These are phyloP conservation scores for Avena eriantha DNA, from an alignment of 176 grass and related monocot genomes.

Conservation along the genomic window DNA sequence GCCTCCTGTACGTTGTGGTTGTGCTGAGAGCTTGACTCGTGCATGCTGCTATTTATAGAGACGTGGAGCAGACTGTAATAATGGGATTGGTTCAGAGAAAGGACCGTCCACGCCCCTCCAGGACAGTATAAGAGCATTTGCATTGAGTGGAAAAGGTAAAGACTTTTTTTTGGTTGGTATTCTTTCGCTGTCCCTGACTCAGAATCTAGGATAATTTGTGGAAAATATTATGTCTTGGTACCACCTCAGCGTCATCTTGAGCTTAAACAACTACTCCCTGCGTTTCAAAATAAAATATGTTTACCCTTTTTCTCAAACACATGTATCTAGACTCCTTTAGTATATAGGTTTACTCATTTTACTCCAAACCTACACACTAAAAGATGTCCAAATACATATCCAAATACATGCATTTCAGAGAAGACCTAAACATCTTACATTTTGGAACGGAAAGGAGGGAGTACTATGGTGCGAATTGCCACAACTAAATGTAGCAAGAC, in stretches of 20 bases:
- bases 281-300: too few relatives aligned
- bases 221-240: not conserved
- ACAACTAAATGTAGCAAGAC: not conserved
- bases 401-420: too few relatives aligned
- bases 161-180: not conserved
- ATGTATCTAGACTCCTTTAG: too few relatives aligned
- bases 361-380: too few relatives aligned
- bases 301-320: too few relatives aligned
- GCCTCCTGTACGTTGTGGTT: not conserved
- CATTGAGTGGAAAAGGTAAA: not conserved
- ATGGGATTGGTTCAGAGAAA: constrained; percentile 2
- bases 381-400: too few relatives aligned
- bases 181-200: not conserved
- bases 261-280: not conserved
- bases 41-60: not conserved
- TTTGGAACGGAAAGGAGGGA: too few relatives aligned
- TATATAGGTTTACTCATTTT: too few relatives aligned
- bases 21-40: not conserved
- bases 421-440: too few relatives aligned
- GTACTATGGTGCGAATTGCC: not conserved
- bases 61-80: not conserved
- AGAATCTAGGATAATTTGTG: not conserved
- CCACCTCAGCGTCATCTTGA: not conserved
- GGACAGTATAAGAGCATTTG: not conserved
- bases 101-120: not conserved